Conservation (phyloP, 164 flowering plant species). For the Macadamia tetraphylla region DNA sequence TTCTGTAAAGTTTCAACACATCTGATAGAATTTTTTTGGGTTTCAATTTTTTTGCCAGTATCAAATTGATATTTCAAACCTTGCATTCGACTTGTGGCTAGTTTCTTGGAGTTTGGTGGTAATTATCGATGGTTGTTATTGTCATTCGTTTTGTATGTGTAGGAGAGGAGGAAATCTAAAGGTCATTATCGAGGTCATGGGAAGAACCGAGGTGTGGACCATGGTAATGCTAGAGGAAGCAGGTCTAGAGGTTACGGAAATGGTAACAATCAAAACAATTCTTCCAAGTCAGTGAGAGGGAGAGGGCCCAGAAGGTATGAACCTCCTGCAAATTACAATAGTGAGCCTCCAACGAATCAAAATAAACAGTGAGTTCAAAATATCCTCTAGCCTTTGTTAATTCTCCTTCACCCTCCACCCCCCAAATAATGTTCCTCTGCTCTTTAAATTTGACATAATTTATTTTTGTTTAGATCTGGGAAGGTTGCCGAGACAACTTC, state of each 20-base stretch:
- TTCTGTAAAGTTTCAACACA: background rate
- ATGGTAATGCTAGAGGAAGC: conserved; percentile 51
- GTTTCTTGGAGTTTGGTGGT: background rate
- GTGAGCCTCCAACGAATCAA: conserved; percentile 30
- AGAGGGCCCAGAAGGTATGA: conserved; percentile 81
- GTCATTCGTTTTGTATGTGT: conserved; percentile 10
- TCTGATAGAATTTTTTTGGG: no score
- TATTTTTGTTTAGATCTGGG: conserved; percentile 31
- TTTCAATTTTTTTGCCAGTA: no score
- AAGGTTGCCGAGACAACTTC: conserved; percentile 46
- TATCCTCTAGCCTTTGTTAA: background rate
- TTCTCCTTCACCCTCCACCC: background rate
- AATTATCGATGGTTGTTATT: background rate
- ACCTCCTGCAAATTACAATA: conserved; percentile 32
- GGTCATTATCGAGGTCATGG: conserved; percentile 66
- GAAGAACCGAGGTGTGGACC: conserved; percentile 49
- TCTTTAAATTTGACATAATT: background rate
- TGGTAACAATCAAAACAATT: conserved; percentile 32
- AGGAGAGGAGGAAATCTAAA: conserved; percentile 62
- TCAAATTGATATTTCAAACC: no score
- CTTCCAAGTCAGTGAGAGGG: conserved; percentile 60
- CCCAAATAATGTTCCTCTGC: no score
- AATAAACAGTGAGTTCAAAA: conserved; percentile 56
- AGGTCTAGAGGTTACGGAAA: conserved; percentile 39
- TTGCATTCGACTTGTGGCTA: background rate